Conservation (phyloP, 345 rosid genomes). For the Kandelia obovata region DNA sequence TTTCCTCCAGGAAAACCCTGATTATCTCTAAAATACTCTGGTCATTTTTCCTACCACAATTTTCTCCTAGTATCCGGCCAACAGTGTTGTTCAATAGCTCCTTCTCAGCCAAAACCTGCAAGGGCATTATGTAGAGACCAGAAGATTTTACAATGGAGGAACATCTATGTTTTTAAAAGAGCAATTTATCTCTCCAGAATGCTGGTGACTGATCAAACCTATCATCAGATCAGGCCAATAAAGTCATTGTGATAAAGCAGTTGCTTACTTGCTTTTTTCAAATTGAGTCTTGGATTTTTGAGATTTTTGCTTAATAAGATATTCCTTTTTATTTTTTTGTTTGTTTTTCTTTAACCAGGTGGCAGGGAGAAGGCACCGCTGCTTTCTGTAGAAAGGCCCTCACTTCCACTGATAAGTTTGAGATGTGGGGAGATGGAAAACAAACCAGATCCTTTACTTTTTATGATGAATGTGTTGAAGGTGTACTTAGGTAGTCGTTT, state of each 20-base stretch:
- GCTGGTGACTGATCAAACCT: background rate
- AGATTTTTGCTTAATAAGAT: background rate
- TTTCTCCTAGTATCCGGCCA: slow-evolving; percentile 37
- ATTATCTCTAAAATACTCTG: slow-evolving; percentile 27
- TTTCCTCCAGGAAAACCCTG: slow-evolving; percentile 47
- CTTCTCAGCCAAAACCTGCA: slow-evolving; percentile 60
- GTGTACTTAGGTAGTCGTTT: slow-evolving; percentile 72
- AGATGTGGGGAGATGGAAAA: slow-evolving; percentile 99
- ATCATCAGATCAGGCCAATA: background rate
- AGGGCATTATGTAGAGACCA: slow-evolving; percentile 6
- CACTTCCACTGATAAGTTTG: slow-evolving; percentile 82
- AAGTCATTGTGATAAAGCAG: background rate
- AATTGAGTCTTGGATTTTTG: background rate
- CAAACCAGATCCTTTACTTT: slow-evolving; percentile 98
- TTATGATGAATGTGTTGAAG: slow-evolving; percentile 98
- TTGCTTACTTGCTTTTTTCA: background rate
- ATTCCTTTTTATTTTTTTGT: background rate
- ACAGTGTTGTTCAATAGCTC: slow-evolving; percentile 36
- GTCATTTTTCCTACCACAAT: slow-evolving; percentile 21
- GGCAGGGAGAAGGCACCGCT: slow-evolving; percentile 99
- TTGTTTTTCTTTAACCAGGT: slow-evolving; percentile 42
- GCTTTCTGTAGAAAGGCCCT: slow-evolving; percentile 93
- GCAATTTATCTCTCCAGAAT: too few species aligned
- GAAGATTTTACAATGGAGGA: background rate
- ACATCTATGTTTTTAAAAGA: background rate